Conservation (phyloP, 2,329 filamentous ascomycete genomes). For the Myriangium duriaei region DNA sequence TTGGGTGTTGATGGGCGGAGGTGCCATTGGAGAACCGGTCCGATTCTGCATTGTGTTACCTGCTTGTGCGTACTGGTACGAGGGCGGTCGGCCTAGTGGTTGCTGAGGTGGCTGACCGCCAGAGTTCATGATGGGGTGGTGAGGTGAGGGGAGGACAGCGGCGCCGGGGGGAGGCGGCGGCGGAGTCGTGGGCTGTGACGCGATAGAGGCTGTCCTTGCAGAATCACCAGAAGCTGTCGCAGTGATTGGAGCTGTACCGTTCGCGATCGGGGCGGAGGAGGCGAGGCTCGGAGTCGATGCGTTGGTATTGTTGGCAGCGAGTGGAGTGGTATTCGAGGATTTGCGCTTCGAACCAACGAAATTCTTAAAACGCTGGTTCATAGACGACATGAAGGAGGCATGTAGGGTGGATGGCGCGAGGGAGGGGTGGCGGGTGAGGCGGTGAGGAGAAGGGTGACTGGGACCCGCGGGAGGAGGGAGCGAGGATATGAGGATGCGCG, state of each 20-base stretch:
- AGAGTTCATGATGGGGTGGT: conserved; percentile 41
- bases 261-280: conserved; percentile 12
- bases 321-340: conserved; percentile 38
- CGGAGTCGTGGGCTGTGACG: conserved; percentile 21
- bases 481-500: too few relatives aligned
- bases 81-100: conserved; percentile 48
- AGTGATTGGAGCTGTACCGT: conserved; percentile 23
- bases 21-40: conserved; percentile 33
- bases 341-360: conserved; percentile 73
- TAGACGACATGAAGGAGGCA: conserved; percentile 33
- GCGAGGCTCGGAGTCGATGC: conserved; percentile 14
- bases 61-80: conserved; percentile 45
- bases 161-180: conserved; percentile 23
- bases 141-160: conserved; percentile 27
- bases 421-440: not conserved
- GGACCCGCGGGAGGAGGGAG: not conserved
- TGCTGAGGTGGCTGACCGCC: conserved; percentile 30
- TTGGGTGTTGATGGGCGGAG: conserved; percentile 34
- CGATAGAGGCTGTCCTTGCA: conserved; percentile 9
- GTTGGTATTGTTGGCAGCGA: conserved; percentile 37
- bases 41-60: conserved; percentile 32
- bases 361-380: conserved; percentile 68
- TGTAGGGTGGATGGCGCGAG: conserved; percentile 9
- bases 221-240: conserved; percentile 23
- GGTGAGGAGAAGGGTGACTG: conserved; percentile 1